phyloP scores from a whole-genome alignment of 306 rosid genomes.

The Trifolium pratense region DNA sequence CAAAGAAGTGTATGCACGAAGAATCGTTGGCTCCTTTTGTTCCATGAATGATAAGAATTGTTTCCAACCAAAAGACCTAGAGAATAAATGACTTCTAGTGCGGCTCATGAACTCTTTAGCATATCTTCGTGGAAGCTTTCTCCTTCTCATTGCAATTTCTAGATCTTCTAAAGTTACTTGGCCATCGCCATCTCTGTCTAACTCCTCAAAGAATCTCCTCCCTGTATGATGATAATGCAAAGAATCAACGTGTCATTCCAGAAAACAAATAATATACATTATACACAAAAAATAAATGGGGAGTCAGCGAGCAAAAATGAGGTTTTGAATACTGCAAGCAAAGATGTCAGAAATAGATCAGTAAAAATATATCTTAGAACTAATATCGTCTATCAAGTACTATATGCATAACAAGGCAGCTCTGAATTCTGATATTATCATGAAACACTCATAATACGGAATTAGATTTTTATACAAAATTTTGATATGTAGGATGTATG shows the following conservation, averaged over 20 bases:
- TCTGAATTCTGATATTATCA: too few relatives aligned
- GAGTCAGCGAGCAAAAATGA: background rate
- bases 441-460: too few relatives aligned
- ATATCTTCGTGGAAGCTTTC: conserved; percentile 96
- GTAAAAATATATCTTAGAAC: background rate
- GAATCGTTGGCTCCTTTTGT: conserved; percentile 99
- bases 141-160: conserved; percentile 85
- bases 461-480: too few relatives aligned
- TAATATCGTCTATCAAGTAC: background rate
- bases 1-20: conserved; percentile 96
- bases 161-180: conserved; percentile 94
- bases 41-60: conserved; percentile 94
- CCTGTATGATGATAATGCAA: conserved; percentile 57
- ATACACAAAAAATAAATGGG: background rate
- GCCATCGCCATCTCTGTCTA: conserved; percentile 98
- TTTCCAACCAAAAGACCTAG: conserved; percentile 95
- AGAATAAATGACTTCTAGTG: conserved; percentile 89
- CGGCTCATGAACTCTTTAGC: conserved; percentile 95
- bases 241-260: conserved; percentile 26
- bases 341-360: background rate
- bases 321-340: too few relatives aligned
- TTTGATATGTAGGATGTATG: too few relatives aligned
- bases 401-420: too few relatives aligned
- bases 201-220: conserved; percentile 96
- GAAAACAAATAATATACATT: conserved; percentile 16